Evolutionary conservation across 106 monocot genomes (phyloP).

Genomic region (Platanthera zijinensis): DNA sequence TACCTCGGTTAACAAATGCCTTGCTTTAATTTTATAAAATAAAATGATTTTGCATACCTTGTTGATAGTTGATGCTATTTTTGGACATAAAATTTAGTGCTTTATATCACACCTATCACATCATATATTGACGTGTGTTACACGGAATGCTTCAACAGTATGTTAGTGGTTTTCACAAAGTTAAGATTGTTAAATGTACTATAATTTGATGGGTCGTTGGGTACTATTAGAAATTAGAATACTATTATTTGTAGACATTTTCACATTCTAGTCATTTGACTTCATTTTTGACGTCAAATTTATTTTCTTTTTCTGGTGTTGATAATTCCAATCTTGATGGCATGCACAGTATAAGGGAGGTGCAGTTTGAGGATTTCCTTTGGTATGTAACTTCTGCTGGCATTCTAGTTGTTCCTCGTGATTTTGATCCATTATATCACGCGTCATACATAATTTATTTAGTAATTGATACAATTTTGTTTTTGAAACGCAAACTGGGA

Average conservation of each 20-base stretch:
- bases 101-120: neutral
- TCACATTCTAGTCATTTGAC: neutral
- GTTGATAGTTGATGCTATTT: neutral
- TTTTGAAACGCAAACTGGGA: neutral
- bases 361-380: slow-evolving; percentile 82
- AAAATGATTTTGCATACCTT: neutral
- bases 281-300: slow-evolving; percentile 3
- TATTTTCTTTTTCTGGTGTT: slow-evolving; percentile 6
- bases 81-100: neutral
- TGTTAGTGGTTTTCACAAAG: neutral
- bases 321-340: slow-evolving; percentile 3
- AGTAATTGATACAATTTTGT: neutral
- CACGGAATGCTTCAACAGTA: neutral
- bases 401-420: neutral
- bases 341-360: slow-evolving; percentile 33
- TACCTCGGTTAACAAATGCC: neutral
- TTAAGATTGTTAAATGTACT: neutral
- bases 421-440: slow-evolving; percentile 3
- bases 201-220: neutral
- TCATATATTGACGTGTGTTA: neutral
- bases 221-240: neutral
- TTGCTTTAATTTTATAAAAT: neutral
- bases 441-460: neutral
- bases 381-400: slow-evolving; percentile 50
- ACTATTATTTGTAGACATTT: neutral